phyloP scores from a whole-genome alignment of 192 early-diverging fungal species.

The Linnemannia schmuckeri region DNA sequence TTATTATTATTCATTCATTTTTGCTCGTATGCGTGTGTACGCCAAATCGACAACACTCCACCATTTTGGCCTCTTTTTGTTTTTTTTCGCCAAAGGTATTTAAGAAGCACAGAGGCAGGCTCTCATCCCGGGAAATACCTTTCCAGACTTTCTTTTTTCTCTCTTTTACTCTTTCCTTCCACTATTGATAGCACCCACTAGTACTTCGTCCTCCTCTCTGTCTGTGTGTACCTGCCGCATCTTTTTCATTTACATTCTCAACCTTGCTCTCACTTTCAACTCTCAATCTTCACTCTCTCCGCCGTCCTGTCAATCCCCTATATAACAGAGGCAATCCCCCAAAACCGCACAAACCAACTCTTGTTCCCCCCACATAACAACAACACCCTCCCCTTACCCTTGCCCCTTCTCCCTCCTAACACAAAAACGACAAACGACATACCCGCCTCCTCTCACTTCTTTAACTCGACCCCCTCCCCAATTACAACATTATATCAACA shows the following conservation, averaged over 20 bases:
- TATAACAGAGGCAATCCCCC: not conserved
- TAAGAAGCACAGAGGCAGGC: not conserved
- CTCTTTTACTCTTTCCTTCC: not conserved
- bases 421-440: not conserved
- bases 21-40: not conserved
- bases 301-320: not conserved
- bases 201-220: not conserved
- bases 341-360: slow-evolving; percentile 10
- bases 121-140: slow-evolving; percentile 3
- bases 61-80: no score
- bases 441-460: not conserved
- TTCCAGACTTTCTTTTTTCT: slow-evolving; percentile 8
- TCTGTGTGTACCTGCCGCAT: not conserved
- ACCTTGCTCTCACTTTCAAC: not conserved
- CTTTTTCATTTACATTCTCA: not conserved
- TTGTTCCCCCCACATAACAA: slow-evolving; percentile 4
- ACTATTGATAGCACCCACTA: slow-evolving; percentile 7
- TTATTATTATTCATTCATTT: not conserved
- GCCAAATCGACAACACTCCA: not conserved
- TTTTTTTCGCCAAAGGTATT: not conserved
- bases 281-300: not conserved
- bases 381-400: not conserved
- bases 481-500: not conserved
- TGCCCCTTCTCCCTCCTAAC: not conserved
- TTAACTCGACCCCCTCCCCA: not conserved